Evolutionary conservation across 2,329 filamentous ascomycete genomes (phyloP).

Genomic region (Metarhizium sp.): DNA sequence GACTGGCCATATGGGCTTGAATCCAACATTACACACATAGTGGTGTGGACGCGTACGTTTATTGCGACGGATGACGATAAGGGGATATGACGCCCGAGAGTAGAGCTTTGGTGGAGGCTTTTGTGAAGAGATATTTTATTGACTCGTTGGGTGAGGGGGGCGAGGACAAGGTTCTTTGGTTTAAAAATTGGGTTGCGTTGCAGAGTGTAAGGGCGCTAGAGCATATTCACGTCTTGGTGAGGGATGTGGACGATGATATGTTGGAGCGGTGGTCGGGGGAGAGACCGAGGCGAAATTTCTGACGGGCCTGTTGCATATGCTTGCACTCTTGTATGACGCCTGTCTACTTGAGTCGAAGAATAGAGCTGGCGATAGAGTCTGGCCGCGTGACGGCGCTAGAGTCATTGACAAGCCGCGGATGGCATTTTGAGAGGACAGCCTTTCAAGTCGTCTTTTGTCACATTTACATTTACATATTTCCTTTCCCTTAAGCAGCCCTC

Average conservation of each 20-base stretch:
- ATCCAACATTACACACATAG: conserved; percentile 62
- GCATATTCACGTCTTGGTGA: conserved; percentile 74
- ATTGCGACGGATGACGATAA: conserved; percentile 62
- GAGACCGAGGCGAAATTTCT: conserved; percentile 25
- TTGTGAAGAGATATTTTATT: conserved; percentile 61
- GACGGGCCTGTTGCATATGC: neutral
- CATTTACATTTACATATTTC: neutral
- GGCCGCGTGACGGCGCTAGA: neutral
- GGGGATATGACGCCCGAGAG: conserved; percentile 63
- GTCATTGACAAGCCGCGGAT: neutral
- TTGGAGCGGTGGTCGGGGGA: conserved; percentile 45
- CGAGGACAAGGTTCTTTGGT: conserved; percentile 61
- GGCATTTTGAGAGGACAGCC: neutral
- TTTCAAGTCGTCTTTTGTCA: neutral
- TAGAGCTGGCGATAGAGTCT: neutral
- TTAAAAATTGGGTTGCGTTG: conserved; percentile 85
- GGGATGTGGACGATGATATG: conserved; percentile 40
- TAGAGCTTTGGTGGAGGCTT: conserved; percentile 53
- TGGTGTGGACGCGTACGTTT: conserved; percentile 82
- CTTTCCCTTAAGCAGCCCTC: conserved; percentile 34
- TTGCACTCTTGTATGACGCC: neutral
- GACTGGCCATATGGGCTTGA: conserved; percentile 88
- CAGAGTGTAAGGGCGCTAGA: conserved; percentile 84
- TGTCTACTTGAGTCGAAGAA: neutral
- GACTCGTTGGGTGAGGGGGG: conserved; percentile 41